These are phyloP conservation scores for Trichophyton verrucosum DNA, from an alignment of 2,329 filamentous ascomycete genomes.

Conservation along the genomic window DNA sequence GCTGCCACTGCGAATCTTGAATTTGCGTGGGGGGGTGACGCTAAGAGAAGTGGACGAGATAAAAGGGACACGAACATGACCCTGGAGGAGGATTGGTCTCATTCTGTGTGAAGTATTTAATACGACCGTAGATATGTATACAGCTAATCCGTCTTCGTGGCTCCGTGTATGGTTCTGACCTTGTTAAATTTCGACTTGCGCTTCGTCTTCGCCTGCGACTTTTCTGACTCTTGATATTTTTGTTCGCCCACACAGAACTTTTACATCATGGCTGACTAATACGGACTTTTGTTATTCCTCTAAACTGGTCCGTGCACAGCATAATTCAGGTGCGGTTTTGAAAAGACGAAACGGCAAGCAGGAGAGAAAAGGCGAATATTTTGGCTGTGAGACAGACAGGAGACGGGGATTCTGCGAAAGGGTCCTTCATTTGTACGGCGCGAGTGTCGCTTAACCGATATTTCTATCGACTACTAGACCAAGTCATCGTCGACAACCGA, in stretches of 20 bases:
- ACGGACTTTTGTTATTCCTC: not conserved
- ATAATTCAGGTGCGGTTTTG: no score
- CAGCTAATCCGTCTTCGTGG: no score
- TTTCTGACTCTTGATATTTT: not conserved
- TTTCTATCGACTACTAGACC: no score
- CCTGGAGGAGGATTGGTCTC: conserved; percentile 91
- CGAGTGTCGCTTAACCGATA: no score
- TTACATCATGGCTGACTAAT: not conserved
- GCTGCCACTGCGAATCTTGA: conserved; percentile 5
- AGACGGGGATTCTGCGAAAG: no score
- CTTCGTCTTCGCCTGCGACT: conserved; percentile 10
- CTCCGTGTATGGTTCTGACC: not conserved
- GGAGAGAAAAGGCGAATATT: no score
- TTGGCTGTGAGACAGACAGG: no score
- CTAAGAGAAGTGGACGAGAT: not conserved
- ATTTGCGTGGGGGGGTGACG: not conserved
- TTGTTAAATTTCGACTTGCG: not conserved
- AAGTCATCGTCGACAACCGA: no score
- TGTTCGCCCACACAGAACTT: not conserved
- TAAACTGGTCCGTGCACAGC: not conserved
- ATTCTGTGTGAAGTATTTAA: conserved; percentile 44
- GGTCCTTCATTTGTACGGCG: no score
- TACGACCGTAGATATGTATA: not conserved
- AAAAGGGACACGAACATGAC: conserved; percentile 52
- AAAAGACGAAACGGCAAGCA: no score